Evolutionary conservation across 768 basidiomycete species (phyloP).

Genomic region (Lactarius hatsudake): DNA sequence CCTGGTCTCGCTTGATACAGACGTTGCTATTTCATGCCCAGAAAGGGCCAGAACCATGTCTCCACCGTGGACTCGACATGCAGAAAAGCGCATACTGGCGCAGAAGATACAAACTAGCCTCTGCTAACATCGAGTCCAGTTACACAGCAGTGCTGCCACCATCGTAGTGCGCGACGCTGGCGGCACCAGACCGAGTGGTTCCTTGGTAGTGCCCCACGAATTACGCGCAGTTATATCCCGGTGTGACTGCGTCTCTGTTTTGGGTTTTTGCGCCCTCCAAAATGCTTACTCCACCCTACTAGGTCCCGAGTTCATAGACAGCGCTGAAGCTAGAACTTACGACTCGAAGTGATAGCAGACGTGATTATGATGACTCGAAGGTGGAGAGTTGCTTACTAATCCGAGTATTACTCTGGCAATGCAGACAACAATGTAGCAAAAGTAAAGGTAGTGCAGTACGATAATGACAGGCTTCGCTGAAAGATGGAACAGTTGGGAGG

Average conservation of each 20-base stretch:
- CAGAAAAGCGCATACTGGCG: too few relatives aligned
- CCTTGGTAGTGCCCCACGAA: background rate
- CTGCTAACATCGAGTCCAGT: too few relatives aligned
- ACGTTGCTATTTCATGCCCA: too few relatives aligned
- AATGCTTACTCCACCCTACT: too few relatives aligned
- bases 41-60: background rate
- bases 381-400: background rate
- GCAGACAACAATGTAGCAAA: constrained; percentile 17
- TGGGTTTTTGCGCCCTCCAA: background rate
- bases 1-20: too few relatives aligned
- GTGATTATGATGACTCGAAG: background rate
- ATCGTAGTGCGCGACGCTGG: too few relatives aligned
- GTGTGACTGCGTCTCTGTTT: background rate
- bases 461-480: constrained; percentile 14
- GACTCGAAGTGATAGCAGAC: background rate
- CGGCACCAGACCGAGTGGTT: background rate
- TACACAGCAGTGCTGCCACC: too few relatives aligned
- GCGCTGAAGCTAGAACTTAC: background rate
- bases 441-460: constrained; percentile 17
- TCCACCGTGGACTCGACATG: too few relatives aligned
- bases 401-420: constrained; percentile 8
- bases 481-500: constrained; percentile 14
- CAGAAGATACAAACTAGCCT: too few relatives aligned
- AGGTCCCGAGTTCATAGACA: background rate
- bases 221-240: background rate